Evolutionary conservation across 768 basidiomycete species (phyloP), one percentile per base, ranked within the genome.

Genomic region (Kwoniella heveanensis): DNA sequence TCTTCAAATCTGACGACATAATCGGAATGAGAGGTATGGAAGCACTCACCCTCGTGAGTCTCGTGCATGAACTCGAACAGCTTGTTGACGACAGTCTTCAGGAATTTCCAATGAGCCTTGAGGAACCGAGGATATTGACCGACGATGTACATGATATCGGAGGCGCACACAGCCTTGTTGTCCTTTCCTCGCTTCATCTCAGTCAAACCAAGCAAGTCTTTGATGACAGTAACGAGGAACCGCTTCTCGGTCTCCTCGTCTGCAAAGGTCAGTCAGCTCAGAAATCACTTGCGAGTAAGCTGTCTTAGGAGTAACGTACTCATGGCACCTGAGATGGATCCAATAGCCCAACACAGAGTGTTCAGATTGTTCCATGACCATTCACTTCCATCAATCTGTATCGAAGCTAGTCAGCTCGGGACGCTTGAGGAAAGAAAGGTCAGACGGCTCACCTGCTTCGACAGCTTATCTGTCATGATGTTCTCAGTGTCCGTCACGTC

Each of bases 311-410:
- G n/a, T n/a, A n/a, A 44, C 39, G 79, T 75, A 94, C 94, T 97
- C 96, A 98, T 99, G 2, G 95, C 94, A 47, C 94, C 93, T 22
- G 95, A 97, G 65, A 99, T 98, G 1, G 94, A 97, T 62, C 96
- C 96, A 72, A 98, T 99, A 57, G 96, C 96, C 96, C 96, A 99
- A 81, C 96, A 99, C 12, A 99, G 87, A 2, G 95, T 97, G 81
- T 98, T 99, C 59, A 98, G 83, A 79, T 98, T 98, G 73, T 96
- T 90, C 96, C 96, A 99, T 26, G 93, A 96, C 96, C 96, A 99
- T 81, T 99, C 96, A 12, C 89, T 87, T 17, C 92, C 92, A 73
- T 97, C 93, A 12, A 96, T 81, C 81, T 81, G 64, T 4, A 25
- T 6, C 48, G 10, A 47, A 17, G 27, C 5, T 17, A 15, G 25